Percentiles rank a stretch among this genome's conserved stretches.
phyloP scores from a whole-genome alignment of 2,329 filamentous ascomycete species.

The Stemphylium lycopersici region DNA sequence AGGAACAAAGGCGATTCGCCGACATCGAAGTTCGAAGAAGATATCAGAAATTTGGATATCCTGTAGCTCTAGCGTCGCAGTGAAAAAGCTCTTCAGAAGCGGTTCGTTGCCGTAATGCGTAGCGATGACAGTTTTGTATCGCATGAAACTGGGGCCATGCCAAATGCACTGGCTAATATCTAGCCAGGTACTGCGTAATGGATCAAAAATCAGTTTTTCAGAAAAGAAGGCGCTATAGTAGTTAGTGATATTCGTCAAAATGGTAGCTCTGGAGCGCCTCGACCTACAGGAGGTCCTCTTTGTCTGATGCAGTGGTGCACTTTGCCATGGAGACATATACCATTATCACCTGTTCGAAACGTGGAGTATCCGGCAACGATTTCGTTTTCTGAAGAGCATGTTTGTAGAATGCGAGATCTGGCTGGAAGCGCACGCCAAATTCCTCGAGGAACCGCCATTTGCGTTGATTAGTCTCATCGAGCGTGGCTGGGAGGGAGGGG shows the following conservation, averaged over 20 bases:
- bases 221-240: neutral
- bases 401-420: constrained; percentile 20
- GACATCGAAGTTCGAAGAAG: too few species aligned
- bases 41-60: too few species aligned
- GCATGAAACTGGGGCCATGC: neutral
- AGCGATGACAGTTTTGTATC: too few species aligned
- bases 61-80: too few species aligned
- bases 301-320: too few species aligned
- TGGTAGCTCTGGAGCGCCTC: too few species aligned
- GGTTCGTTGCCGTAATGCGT: too few species aligned
- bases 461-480: constrained; percentile 1
- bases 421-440: constrained; percentile 14
- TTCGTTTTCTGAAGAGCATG: neutral
- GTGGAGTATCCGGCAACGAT: neutral
- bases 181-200: neutral
- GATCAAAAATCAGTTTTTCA: neutral
- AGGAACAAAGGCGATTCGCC: too few species aligned
- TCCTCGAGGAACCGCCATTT: constrained; percentile 25
- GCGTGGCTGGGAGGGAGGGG: neutral
- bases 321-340: neutral
- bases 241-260: neutral
- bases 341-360: neutral
- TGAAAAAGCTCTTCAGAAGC: too few species aligned
- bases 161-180: neutral
- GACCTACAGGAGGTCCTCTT: too few species aligned